These are phyloP conservation scores for Miscanthus lutarioriparius DNA, from an alignment of 176 grass and related monocot species.

Conservation along the genomic window DNA sequence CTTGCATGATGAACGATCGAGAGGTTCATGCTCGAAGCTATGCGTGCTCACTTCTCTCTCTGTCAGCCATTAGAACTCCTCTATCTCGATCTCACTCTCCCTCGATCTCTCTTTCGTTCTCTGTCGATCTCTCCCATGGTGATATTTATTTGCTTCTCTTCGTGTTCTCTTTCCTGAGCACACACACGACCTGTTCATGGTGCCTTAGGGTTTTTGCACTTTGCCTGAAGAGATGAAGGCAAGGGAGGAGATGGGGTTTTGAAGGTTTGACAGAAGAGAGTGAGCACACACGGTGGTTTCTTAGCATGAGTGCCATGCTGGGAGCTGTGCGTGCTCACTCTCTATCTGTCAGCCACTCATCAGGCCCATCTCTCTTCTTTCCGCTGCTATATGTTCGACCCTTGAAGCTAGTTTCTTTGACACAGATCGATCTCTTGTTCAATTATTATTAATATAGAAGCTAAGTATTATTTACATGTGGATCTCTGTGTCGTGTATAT, in stretches of 20 bases:
- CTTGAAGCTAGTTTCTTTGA: background rate
- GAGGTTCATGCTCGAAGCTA: constrained; percentile 74
- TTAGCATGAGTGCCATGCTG: constrained; percentile 41
- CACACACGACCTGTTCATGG: background rate
- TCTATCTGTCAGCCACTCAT: constrained; percentile 64
- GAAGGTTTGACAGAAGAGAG: constrained; percentile 65
- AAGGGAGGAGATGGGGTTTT: constrained; percentile 21
- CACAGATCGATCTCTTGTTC: background rate
- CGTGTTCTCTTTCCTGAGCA: background rate
- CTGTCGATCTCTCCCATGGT: background rate
- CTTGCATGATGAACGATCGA: constrained; percentile 49
- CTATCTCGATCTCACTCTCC: background rate
- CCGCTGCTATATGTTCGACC: background rate
- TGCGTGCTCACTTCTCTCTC: constrained; percentile 75
- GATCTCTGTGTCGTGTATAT: background rate
- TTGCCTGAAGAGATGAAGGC: background rate
- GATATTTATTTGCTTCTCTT: background rate
- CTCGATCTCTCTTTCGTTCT: background rate
- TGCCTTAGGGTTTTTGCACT: background rate
- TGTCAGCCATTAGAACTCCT: constrained; percentile 49
- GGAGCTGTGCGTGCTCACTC: constrained; percentile 58
- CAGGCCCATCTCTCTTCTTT: constrained; percentile 30
- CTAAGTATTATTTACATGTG: background rate
- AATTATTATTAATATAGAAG: background rate
- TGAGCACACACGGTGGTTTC: constrained; percentile 58